Percentiles rank a stretch among this genome's conserved stretches.
These are phyloP conservation scores for Arxiozyma slooffiae DNA, from an alignment of 1,139 yeast species.

Conservation along the genomic window DNA sequence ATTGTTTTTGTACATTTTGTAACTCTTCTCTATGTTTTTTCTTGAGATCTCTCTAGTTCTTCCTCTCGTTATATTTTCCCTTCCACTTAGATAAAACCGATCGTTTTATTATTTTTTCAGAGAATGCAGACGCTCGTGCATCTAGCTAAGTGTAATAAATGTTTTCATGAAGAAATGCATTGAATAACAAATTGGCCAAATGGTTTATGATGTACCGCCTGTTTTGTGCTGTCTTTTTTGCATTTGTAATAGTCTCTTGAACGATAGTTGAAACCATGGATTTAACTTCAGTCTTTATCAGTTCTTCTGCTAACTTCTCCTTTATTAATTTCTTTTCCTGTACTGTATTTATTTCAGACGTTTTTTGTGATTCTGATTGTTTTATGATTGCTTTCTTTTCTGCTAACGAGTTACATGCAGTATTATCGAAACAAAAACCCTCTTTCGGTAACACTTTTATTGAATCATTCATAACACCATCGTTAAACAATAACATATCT, in stretches of 20 bases:
- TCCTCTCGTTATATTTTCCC: constrained; percentile 22
- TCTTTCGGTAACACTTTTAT: background rate
- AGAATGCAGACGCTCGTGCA: constrained; percentile 35
- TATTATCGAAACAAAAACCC: background rate
- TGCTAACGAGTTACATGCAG: background rate
- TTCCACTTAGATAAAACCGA: constrained; percentile 29
- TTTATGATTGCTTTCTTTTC: background rate
- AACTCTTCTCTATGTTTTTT: constrained; percentile 41
- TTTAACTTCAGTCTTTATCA: constrained; percentile 31
- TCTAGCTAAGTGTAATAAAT: constrained; percentile 38
- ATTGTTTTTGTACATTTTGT: constrained; percentile 26
- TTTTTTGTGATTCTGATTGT: background rate
- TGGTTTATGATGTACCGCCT: constrained; percentile 1
- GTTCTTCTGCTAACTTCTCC: constrained; percentile 16
- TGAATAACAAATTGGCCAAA: constrained; percentile 36
- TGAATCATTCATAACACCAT: background rate
- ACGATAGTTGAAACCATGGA: constrained; percentile 17
- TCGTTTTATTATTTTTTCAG: constrained; percentile 27
- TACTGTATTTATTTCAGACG: background rate
- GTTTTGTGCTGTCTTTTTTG: background rate
- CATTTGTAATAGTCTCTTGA: background rate
- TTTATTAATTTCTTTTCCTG: constrained; percentile 1
- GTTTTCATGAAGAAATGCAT: constrained; percentile 52
- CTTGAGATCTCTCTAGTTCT: constrained; percentile 31
- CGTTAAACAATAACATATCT: too few species aligned